phyloP scores from a whole-genome alignment of 495 filamentous ascomycete genomes.

The Penicillium mononematosum region DNA sequence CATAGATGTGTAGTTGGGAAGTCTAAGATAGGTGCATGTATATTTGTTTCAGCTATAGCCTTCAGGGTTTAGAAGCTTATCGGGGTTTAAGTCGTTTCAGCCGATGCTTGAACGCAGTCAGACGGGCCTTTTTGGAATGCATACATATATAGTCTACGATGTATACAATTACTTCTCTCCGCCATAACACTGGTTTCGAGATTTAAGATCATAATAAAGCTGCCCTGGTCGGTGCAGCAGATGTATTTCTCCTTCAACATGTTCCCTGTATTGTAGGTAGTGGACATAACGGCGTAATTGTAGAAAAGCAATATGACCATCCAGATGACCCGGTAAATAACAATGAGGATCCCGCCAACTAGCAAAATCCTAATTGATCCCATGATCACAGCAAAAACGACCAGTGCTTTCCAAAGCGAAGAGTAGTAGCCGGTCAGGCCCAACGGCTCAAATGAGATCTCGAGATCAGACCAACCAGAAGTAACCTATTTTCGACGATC shows the following conservation, averaged over 20 bases:
- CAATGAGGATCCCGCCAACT: background rate
- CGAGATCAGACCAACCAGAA: slow-evolving; percentile 1
- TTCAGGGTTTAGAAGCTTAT: background rate
- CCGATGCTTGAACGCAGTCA: background rate
- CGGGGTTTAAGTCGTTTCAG: background rate
- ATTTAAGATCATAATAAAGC: slow-evolving; percentile 15
- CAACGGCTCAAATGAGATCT: background rate
- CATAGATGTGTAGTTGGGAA: slow-evolving; percentile 2
- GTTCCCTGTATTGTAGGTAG: slow-evolving; percentile 24
- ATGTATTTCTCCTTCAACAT: slow-evolving; percentile 27
- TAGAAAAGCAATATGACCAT: slow-evolving; percentile 8
- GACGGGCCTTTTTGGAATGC: background rate
- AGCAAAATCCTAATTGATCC: background rate
- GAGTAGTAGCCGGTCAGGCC: background rate
- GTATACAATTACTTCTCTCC: background rate
- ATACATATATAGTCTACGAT: background rate
- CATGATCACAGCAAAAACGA: background rate
- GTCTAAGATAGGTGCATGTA: background rate
- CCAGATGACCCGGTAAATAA: slow-evolving; percentile 1
- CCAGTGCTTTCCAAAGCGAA: slow-evolving; percentile 5
- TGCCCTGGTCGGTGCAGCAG: slow-evolving; percentile 20
- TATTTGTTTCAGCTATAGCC: background rate
- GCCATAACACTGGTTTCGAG: background rate
- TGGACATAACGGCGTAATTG: slow-evolving; percentile 31
- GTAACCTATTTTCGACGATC: background rate